Evolutionary conservation across 2,329 filamentous ascomycete species (phyloP).

Genomic region (Cucurbitaria berberidis): DNA sequence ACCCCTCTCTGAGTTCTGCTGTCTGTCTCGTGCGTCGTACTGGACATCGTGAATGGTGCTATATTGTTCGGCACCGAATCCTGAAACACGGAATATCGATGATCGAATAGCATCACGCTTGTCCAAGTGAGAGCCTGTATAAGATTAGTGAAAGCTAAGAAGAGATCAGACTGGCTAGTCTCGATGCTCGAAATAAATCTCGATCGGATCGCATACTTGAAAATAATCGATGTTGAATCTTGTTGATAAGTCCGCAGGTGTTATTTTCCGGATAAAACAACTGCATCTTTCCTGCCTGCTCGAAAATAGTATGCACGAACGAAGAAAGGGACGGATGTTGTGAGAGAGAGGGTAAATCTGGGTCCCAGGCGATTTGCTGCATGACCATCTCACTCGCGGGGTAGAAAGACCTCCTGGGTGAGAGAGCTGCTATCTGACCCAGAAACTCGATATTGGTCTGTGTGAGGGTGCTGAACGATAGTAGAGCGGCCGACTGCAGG

Average conservation of each 20-base stretch:
- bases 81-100: constrained; percentile 34
- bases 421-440: too few relatives aligned
- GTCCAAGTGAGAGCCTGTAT: constrained; percentile 20
- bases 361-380: constrained; percentile 55
- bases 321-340: constrained; percentile 32
- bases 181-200: too few relatives aligned
- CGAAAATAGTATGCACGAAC: constrained; percentile 30
- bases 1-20: constrained; percentile 10
- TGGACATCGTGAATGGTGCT: constrained; percentile 19
- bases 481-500: constrained; percentile 56
- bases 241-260: too few relatives aligned
- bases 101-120: constrained; percentile 39
- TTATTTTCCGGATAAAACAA: constrained; percentile 23
- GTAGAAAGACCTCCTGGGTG: too few relatives aligned
- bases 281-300: constrained; percentile 20
- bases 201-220: too few relatives aligned
- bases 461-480: constrained; percentile 54
- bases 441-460: constrained; percentile 27
- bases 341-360: constrained; percentile 45
- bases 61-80: constrained; percentile 43
- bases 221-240: too few relatives aligned
- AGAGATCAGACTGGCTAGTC: too few relatives aligned
- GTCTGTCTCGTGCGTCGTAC: constrained; percentile 29
- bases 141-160: background rate
- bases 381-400: constrained; percentile 48